Percentiles rank a stretch among this genome's conserved stretches.
Evolutionary conservation across 352 stramenopile species (phyloP).

Genomic region (Hyaloperonospora brassicae): DNA sequence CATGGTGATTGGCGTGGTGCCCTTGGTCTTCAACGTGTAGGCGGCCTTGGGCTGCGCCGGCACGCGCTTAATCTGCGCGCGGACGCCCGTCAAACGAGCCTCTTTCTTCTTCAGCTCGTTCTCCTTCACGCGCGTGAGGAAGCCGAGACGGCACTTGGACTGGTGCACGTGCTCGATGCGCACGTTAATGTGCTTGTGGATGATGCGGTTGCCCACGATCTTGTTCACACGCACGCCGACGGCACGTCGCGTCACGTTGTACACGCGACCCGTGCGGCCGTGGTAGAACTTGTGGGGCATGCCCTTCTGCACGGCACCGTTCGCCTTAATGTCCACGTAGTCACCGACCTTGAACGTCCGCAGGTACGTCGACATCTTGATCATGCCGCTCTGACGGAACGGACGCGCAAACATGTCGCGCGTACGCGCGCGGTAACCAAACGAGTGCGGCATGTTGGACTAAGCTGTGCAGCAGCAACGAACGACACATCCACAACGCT

Average conservation of each 20-base stretch:
- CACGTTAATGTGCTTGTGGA: slow-evolving; percentile 99
- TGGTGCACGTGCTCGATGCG: slow-evolving; percentile 98
- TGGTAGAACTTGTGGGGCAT: slow-evolving; percentile 99
- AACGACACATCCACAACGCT: slow-evolving; percentile 7
- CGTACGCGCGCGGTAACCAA: slow-evolving; percentile 97
- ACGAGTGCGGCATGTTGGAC: slow-evolving; percentile 97
- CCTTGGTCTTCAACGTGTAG: slow-evolving; percentile 92
- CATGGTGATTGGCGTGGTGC: slow-evolving; percentile 91
- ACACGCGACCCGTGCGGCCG: slow-evolving; percentile 98
- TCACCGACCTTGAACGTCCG: slow-evolving; percentile 99
- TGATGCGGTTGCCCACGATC: slow-evolving; percentile 94
- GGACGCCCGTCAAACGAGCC: slow-evolving; percentile 85
- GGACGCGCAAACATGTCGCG: slow-evolving; percentile 99
- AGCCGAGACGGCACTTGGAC: slow-evolving; percentile 98
- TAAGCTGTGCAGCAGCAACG: slow-evolving; percentile 19
- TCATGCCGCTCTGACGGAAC: slow-evolving; percentile 95
- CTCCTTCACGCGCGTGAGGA: slow-evolving; percentile 95
- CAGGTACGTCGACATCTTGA: slow-evolving; percentile 96
- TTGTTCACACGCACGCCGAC: slow-evolving; percentile 99
- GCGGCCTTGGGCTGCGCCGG: slow-evolving; percentile 91
- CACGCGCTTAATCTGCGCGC: slow-evolving; percentile 92
- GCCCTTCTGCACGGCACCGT: slow-evolving; percentile 98
- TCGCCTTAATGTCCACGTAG: slow-evolving; percentile 99
- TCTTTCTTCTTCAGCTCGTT: slow-evolving; percentile 98
- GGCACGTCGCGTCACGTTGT: slow-evolving; percentile 98